Base-by-base conservation (phyloP, 2,329 filamentous ascomycete species). In the Atkinsonella hypoxylon region DNA sequence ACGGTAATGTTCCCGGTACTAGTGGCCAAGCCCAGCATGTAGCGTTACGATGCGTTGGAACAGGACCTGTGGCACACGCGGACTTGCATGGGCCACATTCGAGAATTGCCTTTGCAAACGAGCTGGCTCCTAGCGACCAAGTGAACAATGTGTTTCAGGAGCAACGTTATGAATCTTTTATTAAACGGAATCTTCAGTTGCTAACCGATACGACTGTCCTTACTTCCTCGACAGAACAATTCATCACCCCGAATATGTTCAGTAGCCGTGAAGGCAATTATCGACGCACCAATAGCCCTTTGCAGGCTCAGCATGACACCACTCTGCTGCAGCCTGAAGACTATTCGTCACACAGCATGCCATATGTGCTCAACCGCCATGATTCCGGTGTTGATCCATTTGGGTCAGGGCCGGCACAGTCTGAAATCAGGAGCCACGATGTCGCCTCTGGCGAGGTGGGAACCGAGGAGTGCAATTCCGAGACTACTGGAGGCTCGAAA, bases 31-130 rank as follows among this genome's bases (percentile, higher is more conserved):
- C 48, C 8, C 51, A 43, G 26, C 26, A 49, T 32, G 20, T 51
- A 12, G 51, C 51, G 22, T 20, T 56, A 17, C 51, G 54, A 12
- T 53, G 55, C 9, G 52, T 53, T 13, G 52, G 52, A 13, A 48
- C 48, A 30, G 45, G 45, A 40, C 20, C 36, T 3, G 36, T 34
- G 39, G 20, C n/a, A 2, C 12, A 47, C 36, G 34, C 36, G 26
- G 36, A 40, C 22, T 30, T 47, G 20, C 30, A 31, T 18, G 45
- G 15, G 5, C 8, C 45, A 17, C 20, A 39, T 13, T 31, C 36
- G 22, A 8, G 34, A 9, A 31, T 26, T 31, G 34, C 20, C 9
- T 47, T 47, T 4, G 20, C 45, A 30, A 30, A 40, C 34, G 34
- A 40, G 15, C 36, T 47, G 17, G 15, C 31, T 15, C 15, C 34